These are phyloP conservation scores for Cryptosporidium canis DNA, from an alignment of 169 alveolate species.

Conservation along the genomic window DNA sequence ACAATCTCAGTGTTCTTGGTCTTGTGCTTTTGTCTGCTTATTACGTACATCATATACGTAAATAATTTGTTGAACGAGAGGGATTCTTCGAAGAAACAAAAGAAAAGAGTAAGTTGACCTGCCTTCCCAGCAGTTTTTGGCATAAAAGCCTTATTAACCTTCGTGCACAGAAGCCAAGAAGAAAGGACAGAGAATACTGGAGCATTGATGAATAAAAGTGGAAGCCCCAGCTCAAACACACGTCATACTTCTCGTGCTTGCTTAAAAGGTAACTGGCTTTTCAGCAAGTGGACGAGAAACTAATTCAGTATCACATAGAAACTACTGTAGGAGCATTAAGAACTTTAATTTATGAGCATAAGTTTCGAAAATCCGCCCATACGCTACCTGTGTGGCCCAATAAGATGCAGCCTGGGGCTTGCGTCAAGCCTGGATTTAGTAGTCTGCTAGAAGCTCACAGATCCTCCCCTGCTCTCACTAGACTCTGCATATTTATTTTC, in stretches of 20 bases:
- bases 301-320: no score
- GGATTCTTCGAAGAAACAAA: neutral
- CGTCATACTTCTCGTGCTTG: no score
- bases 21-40: slow-evolving; percentile 7
- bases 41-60: slow-evolving; percentile 47
- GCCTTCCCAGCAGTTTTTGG: neutral
- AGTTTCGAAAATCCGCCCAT: no score
- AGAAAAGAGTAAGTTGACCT: slow-evolving; percentile 47
- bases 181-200: slow-evolving; percentile 67
- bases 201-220: slow-evolving; percentile 37
- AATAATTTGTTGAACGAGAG: slow-evolving; percentile 39
- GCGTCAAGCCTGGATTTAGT: neutral
- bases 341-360: no score
- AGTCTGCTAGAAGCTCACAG: neutral
- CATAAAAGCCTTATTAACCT: neutral
- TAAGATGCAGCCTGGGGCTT: no score
- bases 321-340: no score
- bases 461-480: neutral
- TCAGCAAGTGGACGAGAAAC: no score
- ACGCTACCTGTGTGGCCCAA: no score
- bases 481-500: neutral
- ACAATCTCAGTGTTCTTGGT: slow-evolving; percentile 28
- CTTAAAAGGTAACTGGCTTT: no score
- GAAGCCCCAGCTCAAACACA: neutral
- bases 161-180: slow-evolving; percentile 50